These are phyloP conservation scores for Phytophthora litchii DNA, from an alignment of 352 stramenopile genomes.

Conservation along the genomic window DNA sequence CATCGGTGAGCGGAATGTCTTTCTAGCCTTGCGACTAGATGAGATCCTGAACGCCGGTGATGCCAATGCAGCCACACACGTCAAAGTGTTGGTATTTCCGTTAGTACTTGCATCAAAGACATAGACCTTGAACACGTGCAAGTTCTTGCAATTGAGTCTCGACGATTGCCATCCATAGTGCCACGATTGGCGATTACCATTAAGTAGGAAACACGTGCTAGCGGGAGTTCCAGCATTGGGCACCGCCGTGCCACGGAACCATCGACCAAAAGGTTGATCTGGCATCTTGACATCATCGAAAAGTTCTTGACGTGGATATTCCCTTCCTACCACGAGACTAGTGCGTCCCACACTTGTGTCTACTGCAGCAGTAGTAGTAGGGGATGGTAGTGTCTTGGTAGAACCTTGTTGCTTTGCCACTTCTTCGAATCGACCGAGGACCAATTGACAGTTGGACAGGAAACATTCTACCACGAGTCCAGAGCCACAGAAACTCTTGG, in stretches of 20 bases:
- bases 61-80: constrained; percentile 57
- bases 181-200: constrained; percentile 87
- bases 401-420: constrained; percentile 47
- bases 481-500: constrained; percentile 86
- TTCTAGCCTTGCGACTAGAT: constrained; percentile 81
- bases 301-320: constrained; percentile 65
- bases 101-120: constrained; percentile 49
- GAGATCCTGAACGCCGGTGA: constrained; percentile 82
- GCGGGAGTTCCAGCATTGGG: constrained; percentile 23
- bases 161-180: constrained; percentile 89
- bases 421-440: constrained; percentile 79
- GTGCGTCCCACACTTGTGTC: constrained; percentile 36
- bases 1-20: constrained; percentile 70
- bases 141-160: constrained; percentile 83
- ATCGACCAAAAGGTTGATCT: constrained; percentile 77
- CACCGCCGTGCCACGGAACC: constrained; percentile 65
- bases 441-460: constrained; percentile 58
- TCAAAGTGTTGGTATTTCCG: constrained; percentile 38
- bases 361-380: constrained; percentile 7
- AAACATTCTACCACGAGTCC: constrained; percentile 78
- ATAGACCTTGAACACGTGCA: constrained; percentile 84
- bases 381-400: constrained; percentile 12
- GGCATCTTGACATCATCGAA: constrained; percentile 80
- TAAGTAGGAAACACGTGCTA: constrained; percentile 70
- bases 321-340: constrained; percentile 43